Evolutionary conservation across 768 basidiomycete species (phyloP).

Genomic region (Tylopilus sp.): DNA sequence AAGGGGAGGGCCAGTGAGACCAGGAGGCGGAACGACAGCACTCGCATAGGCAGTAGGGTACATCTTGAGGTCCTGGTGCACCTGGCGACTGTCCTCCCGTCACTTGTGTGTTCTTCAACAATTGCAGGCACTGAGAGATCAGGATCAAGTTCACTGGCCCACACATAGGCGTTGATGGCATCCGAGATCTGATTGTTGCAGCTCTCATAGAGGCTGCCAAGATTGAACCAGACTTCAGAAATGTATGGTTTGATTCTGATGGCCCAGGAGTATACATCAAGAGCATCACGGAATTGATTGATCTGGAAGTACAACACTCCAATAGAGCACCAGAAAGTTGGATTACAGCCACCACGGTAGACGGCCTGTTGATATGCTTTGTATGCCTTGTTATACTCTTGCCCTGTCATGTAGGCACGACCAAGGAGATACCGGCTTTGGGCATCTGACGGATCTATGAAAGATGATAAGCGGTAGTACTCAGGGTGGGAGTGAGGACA

Average conservation of each 20-base stretch:
- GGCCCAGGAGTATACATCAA: slow-evolving; percentile 97
- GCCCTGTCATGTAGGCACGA: slow-evolving; percentile 98
- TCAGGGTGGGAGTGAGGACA: slow-evolving; percentile 23
- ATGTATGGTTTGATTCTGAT: slow-evolving; percentile 99
- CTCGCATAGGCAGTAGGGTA: too few relatives aligned
- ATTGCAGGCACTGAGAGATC: slow-evolving; percentile 75
- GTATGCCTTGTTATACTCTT: slow-evolving; percentile 99
- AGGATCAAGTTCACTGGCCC: slow-evolving; percentile 92
- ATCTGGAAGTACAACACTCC: slow-evolving; percentile 99
- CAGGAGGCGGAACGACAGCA: too few relatives aligned
- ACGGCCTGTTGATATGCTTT: slow-evolving; percentile 99
- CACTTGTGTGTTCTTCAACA: slow-evolving; percentile 75
- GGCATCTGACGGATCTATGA: slow-evolving; percentile 86
- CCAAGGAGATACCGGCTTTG: slow-evolving; percentile 99
- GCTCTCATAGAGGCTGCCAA: slow-evolving; percentile 94
- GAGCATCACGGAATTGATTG: slow-evolving; percentile 97
- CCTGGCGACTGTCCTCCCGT: slow-evolving; percentile 75
- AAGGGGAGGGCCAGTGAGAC: too few relatives aligned
- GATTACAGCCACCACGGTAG: slow-evolving; percentile 98
- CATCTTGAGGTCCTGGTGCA: slow-evolving; percentile 89
- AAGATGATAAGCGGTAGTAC: not conserved
- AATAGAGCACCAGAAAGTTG: slow-evolving; percentile 99
- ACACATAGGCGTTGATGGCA: slow-evolving; percentile 96
- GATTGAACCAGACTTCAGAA: slow-evolving; percentile 74
- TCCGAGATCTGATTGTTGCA: slow-evolving; percentile 99